A percentile compares a stretch with the other conserved stretches of the same genome.
phyloP scores from a whole-genome alignment of 495 filamentous ascomycete species.

The Penicillium robsamsonii region DNA sequence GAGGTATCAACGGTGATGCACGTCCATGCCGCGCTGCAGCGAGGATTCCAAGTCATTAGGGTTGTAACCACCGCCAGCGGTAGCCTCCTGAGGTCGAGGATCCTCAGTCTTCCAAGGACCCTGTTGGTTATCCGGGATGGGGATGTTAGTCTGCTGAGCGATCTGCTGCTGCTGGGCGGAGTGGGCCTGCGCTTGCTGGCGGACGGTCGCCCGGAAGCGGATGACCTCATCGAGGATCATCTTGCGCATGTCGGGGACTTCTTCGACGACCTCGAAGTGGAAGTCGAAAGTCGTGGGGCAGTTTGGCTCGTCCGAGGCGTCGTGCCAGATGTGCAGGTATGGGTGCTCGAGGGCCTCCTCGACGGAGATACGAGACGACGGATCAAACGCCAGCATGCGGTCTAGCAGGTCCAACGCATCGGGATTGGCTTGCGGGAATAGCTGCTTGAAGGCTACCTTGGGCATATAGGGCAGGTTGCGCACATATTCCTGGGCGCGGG shows the following conservation, averaged over 20 bases:
- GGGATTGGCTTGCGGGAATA: slow-evolving; percentile 94
- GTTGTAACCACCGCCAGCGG: slow-evolving; percentile 45
- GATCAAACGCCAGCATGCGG: slow-evolving; percentile 96
- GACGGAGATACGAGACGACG: slow-evolving; percentile 83
- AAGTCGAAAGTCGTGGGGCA: slow-evolving; percentile 96
- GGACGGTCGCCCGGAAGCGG: slow-evolving; percentile 72
- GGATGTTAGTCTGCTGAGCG: slow-evolving; percentile 55
- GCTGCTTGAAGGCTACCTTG: slow-evolving; percentile 79
- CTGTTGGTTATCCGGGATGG: slow-evolving; percentile 68
- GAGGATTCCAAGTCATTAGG: slow-evolving; percentile 75
- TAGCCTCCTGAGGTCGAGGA: slow-evolving; percentile 81
- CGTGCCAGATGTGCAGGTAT: slow-evolving; percentile 97
- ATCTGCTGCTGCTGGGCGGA: slow-evolving; percentile 42
- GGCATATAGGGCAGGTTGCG: slow-evolving; percentile 96
- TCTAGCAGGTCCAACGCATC: slow-evolving; percentile 94
- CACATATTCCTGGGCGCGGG: slow-evolving; percentile 96
- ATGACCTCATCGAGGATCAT: slow-evolving; percentile 96
- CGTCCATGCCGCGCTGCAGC: slow-evolving; percentile 78
- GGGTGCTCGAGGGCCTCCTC: slow-evolving; percentile 93
- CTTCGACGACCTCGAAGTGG: slow-evolving; percentile 93
- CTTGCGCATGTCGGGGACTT: slow-evolving; percentile 87
- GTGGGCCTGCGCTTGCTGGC: slow-evolving; percentile 59
- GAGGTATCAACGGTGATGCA: slow-evolving; percentile 30
- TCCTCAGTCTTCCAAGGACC: slow-evolving; percentile 77
- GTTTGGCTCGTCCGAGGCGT: slow-evolving; percentile 89